Evolutionary conservation across 2,329 filamentous ascomycete species (phyloP), one percentile per base, ranked within the genome.

Genomic region (Exophiala xenobiotica): DNA sequence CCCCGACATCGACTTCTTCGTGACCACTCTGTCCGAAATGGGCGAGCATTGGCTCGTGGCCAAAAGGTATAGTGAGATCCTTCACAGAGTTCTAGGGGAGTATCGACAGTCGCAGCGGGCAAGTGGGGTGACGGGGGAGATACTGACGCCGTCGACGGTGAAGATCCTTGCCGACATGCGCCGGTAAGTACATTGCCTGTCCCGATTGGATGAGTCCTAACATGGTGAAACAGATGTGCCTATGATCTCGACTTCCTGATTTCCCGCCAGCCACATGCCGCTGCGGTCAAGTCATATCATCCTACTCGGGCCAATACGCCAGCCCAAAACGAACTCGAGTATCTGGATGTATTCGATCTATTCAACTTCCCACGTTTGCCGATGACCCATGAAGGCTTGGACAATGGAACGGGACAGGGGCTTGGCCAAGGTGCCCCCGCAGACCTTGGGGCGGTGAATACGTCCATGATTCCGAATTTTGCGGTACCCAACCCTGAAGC

Each of bases 151-250:
- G 0, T 90, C 85, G 14, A 90, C 86, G 1, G 89, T 96, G 38
- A 87, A 85, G 65, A 96, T 96, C 46, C 73, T 96, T 1, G 87
- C 90, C 1, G 91, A 96, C 63, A 96, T 96, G 91, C 81, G 91
- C 16, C 79, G 91, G 16, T 95, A 88, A 43, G 91, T 0, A 95
- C 91, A 19, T 50, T 50, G 26, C 19, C 9, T 11, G n/a, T 11
- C 9, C 18, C 37, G 33, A 53, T 56, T 51, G 48, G 45, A 27
- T 31, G 20, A 33, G 26, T 29, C 41, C 55, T 57, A 42, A 59
- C 37, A 41, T 37, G 29, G 18, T 54, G 49, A 45, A 42, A 54
- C 49, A 62, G 61, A 37, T 60, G 59, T 37, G 61, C 61, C 26
- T 62, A 62, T 63, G 91, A 96, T 65, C 78, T 96, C 3, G 91